phyloP scores from a whole-genome alignment of 495 filamentous ascomycete genomes.

The Parathielavia appendiculata region DNA sequence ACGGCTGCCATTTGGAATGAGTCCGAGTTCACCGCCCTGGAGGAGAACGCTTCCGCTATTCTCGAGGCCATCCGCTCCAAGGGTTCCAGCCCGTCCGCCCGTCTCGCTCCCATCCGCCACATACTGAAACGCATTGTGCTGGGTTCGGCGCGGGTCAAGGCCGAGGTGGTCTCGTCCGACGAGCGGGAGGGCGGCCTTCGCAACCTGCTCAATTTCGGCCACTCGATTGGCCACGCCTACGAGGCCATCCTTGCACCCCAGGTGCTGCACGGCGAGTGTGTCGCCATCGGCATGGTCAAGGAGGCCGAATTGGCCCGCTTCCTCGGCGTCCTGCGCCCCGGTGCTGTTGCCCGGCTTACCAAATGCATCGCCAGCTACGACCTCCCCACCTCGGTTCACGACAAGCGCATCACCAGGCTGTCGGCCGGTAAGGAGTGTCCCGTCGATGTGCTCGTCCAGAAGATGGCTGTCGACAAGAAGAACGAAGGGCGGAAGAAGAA shows the following conservation, averaged over 20 bases:
- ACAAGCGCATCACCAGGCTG: conserved; percentile 76
- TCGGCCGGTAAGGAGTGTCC: conserved; percentile 86
- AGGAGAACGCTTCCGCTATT: conserved; percentile 70
- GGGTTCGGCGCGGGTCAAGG: conserved; percentile 85
- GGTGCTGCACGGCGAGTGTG: conserved; percentile 89
- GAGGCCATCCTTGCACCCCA: conserved; percentile 95
- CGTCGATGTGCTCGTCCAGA: conserved; percentile 79
- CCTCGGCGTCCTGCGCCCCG: conserved; percentile 78
- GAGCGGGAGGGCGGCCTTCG: conserved; percentile 91
- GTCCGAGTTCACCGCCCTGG: conserved; percentile 76
- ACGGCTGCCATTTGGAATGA: conserved; percentile 95
- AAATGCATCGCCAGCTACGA: conserved; percentile 94
- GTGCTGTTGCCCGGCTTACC: conserved; percentile 79
- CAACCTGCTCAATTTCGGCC: conserved; percentile 94
- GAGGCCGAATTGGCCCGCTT: conserved; percentile 91
- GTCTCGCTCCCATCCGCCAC: conserved; percentile 63
- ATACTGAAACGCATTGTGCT: conserved; percentile 83
- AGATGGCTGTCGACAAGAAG: conserved; percentile 99
- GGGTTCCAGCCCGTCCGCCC: conserved; percentile 43
- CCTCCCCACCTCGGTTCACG: conserved; percentile 78
- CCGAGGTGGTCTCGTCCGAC: conserved; percentile 85
- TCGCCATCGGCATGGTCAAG: conserved; percentile 97
- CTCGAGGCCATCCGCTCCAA: conserved; percentile 63
- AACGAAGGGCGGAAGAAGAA: conserved; percentile 95
- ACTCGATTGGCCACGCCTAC: conserved; percentile 95